Conservation (phyloP, 2,329 filamentous ascomycete species). For the Xylaria sp. region DNA sequence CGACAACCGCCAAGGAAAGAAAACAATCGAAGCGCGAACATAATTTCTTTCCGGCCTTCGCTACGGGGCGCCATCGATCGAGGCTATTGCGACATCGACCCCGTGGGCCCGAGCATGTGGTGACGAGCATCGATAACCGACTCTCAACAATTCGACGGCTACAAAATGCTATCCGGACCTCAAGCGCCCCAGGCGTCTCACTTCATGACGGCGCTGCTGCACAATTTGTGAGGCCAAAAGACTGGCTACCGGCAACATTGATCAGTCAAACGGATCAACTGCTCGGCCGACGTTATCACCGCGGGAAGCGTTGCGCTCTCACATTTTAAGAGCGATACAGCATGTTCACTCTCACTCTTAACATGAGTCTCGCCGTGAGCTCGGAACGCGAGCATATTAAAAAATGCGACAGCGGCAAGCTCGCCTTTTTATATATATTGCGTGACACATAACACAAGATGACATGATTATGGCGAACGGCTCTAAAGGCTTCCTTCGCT, state of each 20-base stretch:
- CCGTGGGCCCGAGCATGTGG: background rate
- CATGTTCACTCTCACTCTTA: background rate
- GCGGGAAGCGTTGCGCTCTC: background rate
- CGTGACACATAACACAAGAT: background rate
- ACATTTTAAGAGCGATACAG: background rate
- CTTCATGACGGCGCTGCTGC: background rate
- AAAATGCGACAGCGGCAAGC: slow-evolving; percentile 13
- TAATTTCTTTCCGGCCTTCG: background rate
- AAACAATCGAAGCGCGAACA: background rate
- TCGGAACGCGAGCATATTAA: too few species aligned
- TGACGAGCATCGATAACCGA: background rate
- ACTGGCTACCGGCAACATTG: background rate
- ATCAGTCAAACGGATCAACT: background rate
- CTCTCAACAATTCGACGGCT: background rate
- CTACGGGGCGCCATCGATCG: slow-evolving; percentile 25
- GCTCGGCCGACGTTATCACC: background rate
- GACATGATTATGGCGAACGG: background rate
- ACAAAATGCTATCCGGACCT: background rate
- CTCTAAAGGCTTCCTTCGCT: background rate
- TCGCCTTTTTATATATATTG: slow-evolving; percentile 27
- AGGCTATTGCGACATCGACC: slow-evolving; percentile 34
- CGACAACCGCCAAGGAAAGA: slow-evolving; percentile 34
- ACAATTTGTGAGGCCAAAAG: background rate
- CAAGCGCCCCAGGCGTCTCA: background rate
- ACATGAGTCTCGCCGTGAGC: background rate